These are phyloP conservation scores for Pyrus pyrifolia DNA, from an alignment of 306 rosid species.

Conservation along the genomic window DNA sequence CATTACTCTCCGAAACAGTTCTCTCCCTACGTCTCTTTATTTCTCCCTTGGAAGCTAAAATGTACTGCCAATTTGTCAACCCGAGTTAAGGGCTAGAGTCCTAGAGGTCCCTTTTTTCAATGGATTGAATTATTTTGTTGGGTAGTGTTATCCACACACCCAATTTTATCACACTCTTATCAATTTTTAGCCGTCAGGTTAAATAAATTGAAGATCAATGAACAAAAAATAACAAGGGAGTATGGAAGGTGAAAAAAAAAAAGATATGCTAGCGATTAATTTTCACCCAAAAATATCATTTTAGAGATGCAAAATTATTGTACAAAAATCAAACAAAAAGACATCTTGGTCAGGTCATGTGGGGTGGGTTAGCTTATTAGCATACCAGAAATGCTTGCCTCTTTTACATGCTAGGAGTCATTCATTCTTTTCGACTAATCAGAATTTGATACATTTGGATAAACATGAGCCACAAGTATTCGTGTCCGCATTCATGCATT, in stretches of 20 bases:
- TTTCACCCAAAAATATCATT: background rate
- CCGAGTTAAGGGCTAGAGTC: background rate
- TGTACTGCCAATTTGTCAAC: background rate
- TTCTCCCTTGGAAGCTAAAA: background rate
- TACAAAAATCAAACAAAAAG: background rate
- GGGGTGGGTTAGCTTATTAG: background rate
- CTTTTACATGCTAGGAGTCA: background rate
- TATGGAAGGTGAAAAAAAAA: too few species aligned
- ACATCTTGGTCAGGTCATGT: background rate
- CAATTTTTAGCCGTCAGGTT: too few species aligned
- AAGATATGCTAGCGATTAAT: background rate
- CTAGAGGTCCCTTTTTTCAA: background rate
- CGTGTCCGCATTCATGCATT: background rate
- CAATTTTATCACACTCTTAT: too few species aligned
- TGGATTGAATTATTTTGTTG: background rate
- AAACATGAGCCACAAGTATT: background rate
- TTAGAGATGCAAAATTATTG: background rate
- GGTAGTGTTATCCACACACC: too few species aligned
- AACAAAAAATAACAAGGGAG: too few species aligned
- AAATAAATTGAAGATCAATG: too few species aligned
- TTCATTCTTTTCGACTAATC: too few species aligned
- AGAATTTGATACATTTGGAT: too few species aligned
- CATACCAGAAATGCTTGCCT: background rate
- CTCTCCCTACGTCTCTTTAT: background rate
- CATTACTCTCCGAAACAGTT: background rate